Conservation (phyloP, 2,329 filamentous ascomycete species). For the Claviceps sp. region DNA sequence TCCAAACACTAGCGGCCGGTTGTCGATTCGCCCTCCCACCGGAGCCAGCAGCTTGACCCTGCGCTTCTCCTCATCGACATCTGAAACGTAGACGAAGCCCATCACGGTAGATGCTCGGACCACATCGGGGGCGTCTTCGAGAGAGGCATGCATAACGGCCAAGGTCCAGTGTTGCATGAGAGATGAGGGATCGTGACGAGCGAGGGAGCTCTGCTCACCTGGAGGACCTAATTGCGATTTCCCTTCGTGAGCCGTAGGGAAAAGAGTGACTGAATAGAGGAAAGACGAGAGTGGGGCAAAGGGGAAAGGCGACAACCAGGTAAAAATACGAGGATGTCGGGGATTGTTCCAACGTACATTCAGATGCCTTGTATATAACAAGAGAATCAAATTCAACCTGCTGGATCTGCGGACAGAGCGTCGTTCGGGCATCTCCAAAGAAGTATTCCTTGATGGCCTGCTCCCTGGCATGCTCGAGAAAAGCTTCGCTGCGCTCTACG, state of each 20-base stretch:
- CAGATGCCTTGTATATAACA: constrained; percentile 55
- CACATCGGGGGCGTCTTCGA: constrained; percentile 54
- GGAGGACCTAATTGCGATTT: constrained; percentile 11
- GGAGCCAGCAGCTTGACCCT: constrained; percentile 74
- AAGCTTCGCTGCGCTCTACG: constrained; percentile 58
- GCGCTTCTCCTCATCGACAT: constrained; percentile 74
- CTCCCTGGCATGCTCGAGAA: constrained; percentile 61
- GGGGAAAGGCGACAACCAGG: background rate
- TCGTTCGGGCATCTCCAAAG: constrained; percentile 66
- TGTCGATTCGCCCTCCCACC: constrained; percentile 66
- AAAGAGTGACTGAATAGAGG: no score
- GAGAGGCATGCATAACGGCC: constrained; percentile 67
- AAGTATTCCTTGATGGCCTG: constrained; percentile 84
- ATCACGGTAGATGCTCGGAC: constrained; percentile 74
- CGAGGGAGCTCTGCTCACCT: constrained; percentile 31
- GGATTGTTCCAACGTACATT: constrained; percentile 31
- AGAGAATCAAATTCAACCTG: constrained; percentile 66
- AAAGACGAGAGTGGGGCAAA: background rate
- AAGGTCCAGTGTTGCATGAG: constrained; percentile 70
- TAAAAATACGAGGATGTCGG: background rate
- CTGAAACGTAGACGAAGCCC: constrained; percentile 86
- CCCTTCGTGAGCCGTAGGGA: background rate
- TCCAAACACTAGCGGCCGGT: constrained; percentile 70
- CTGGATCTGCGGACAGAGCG: constrained; percentile 77
- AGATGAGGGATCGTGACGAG: constrained; percentile 50